These are phyloP conservation scores for Postia placenta DNA, from an alignment of 768 basidiomycete species.

Conservation along the genomic window DNA sequence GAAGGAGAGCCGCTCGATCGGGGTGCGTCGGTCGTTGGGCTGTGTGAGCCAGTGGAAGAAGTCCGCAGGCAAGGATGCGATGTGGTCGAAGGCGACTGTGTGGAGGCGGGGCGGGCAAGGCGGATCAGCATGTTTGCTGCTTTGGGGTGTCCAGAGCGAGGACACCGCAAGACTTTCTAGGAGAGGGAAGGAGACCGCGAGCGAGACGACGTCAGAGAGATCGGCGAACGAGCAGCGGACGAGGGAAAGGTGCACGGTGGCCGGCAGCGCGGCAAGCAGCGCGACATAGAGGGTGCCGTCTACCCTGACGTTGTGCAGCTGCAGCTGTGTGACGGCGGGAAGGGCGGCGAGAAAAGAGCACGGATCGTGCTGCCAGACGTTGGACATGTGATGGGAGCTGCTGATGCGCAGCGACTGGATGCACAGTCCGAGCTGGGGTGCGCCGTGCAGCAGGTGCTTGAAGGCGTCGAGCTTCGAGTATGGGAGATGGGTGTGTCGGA, in stretches of 20 bases:
- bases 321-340: conserved; percentile 4
- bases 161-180: neutral
- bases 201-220: neutral
- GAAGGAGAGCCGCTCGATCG: neutral
- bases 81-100: no score
- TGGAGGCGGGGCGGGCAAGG: no score
- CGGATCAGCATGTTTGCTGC: no score
- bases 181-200: neutral
- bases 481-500: neutral
- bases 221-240: neutral
- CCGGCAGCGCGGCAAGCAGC: neutral
- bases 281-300: neutral
- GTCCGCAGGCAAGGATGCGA: no score
- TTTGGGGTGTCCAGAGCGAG: no score
- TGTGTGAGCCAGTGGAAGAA: neutral
- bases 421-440: conserved; percentile 4
- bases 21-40: neutral
- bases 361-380: neutral
- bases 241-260: neutral
- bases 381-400: neutral
- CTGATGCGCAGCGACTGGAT: conserved; percentile 3
- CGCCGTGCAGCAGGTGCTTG: neutral
- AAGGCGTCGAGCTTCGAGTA: neutral
- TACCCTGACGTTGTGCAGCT: neutral
- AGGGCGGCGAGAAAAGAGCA: conserved; percentile 1